phyloP scores from a whole-genome alignment of 139 green algal genomes.

The Closterium sp. region DNA sequence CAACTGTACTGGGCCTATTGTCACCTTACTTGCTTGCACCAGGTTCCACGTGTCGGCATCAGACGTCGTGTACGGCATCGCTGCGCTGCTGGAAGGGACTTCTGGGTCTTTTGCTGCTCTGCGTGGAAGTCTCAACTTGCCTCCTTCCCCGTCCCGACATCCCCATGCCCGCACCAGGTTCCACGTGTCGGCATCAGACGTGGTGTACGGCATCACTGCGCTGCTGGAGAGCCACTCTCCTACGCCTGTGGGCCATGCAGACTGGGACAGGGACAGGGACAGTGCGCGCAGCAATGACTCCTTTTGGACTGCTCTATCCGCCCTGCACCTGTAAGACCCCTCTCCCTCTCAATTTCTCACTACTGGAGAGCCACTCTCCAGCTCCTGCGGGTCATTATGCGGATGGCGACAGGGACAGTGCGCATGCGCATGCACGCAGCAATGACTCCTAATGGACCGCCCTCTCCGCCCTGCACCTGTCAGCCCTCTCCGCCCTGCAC shows the following conservation, averaged over 20 bases:
- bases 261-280: background rate
- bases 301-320: conserved; percentile 20
- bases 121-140: too few species aligned
- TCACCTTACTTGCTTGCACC: too few species aligned
- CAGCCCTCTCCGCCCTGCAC: too few species aligned
- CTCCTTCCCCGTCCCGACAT: background rate
- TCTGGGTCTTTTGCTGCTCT: too few species aligned
- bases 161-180: background rate
- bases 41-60: conserved; percentile 30
- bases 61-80: conserved; percentile 44
- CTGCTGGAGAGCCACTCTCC: conserved; percentile 30
- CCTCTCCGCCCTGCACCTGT: too few species aligned
- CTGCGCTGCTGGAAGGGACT: conserved; percentile 30
- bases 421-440: too few species aligned
- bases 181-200: conserved; percentile 40
- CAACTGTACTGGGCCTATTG: too few species aligned
- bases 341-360: too few species aligned
- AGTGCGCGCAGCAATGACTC: background rate
- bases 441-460: too few species aligned
- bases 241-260: background rate
- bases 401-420: too few species aligned
- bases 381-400: too few species aligned
- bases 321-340: background rate
- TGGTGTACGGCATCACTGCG: conserved; percentile 45
- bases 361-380: too few species aligned